A percentile compares a stretch with the other conserved stretches of the same genome.
Evolutionary conservation across 2,329 filamentous ascomycete genomes (phyloP).

Genomic region (Balansia obtecta): DNA sequence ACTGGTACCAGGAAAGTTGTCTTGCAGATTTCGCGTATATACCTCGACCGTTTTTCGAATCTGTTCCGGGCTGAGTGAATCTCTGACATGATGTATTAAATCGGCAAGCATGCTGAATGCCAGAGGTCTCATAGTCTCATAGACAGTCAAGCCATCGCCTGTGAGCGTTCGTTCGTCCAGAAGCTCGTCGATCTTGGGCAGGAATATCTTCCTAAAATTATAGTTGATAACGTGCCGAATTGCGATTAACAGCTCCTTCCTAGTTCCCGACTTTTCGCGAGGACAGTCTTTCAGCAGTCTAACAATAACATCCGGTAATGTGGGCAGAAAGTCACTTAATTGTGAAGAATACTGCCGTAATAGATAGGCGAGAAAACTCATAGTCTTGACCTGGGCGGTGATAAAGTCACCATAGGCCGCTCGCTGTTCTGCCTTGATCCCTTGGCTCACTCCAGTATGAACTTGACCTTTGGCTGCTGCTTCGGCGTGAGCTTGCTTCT

Average conservation of each 20-base stretch:
- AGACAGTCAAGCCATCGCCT: conserved; percentile 89
- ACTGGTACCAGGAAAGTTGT: conserved; percentile 92
- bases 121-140: conserved; percentile 88
- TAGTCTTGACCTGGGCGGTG: conserved; percentile 95
- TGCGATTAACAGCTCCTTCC: conserved; percentile 91
- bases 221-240: conserved; percentile 99
- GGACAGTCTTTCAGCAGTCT: conserved; percentile 87
- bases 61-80: conserved; percentile 76
- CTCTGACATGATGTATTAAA: conserved; percentile 90
- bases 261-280: conserved; percentile 79
- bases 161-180: conserved; percentile 90
- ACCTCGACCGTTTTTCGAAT: conserved; percentile 94
- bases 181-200: conserved; percentile 88
- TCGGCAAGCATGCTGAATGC: conserved; percentile 98
- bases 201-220: conserved; percentile 90
- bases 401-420: conserved; percentile 96
- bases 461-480: conserved; percentile 67
- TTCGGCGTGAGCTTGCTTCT: conserved; percentile 82
- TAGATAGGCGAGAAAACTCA: conserved; percentile 95
- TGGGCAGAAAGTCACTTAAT: conserved; percentile 74
- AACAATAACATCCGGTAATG: conserved; percentile 79
- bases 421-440: conserved; percentile 66
- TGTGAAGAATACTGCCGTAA: conserved; percentile 79
- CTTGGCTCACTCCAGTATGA: conserved; percentile 85
- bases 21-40: conserved; percentile 91